phyloP scores from a whole-genome alignment of 2,329 filamentous ascomycete genomes.

The Neofusicoccum sp. region DNA sequence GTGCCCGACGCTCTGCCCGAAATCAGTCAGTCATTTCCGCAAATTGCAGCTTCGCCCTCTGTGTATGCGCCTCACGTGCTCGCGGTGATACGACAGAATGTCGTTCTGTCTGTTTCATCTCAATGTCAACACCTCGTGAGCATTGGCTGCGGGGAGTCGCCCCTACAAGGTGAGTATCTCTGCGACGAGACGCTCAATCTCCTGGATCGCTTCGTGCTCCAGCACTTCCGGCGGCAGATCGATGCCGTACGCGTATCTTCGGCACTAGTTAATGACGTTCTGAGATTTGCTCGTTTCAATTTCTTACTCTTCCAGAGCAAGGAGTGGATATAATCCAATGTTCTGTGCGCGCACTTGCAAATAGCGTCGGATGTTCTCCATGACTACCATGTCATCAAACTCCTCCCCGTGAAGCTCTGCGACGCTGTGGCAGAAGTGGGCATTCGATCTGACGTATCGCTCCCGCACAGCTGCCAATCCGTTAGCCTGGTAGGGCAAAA shows the following conservation, averaged over 20 bases:
- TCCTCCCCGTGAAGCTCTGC: conserved; percentile 19
- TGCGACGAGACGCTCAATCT: conserved; percentile 21
- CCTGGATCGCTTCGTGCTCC: conserved; percentile 19
- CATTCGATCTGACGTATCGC: conserved; percentile 19
- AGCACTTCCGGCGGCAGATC: conserved; percentile 14
- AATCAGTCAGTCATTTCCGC: conserved; percentile 21
- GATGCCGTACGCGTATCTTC: conserved; percentile 20
- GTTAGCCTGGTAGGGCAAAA: not conserved
- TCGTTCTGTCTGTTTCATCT: conserved; percentile 20
- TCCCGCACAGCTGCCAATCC: conserved; percentile 3
- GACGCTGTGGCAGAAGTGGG: conserved; percentile 19
- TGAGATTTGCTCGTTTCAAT: not conserved
- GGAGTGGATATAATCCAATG: conserved; percentile 20
- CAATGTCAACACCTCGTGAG: not conserved
- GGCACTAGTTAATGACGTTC: not conserved
- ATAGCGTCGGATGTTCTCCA: conserved; percentile 21
- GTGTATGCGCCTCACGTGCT: conserved; percentile 15
- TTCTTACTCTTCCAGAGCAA: conserved; percentile 21
- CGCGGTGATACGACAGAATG: conserved; percentile 22
- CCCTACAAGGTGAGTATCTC: conserved; percentile 21
- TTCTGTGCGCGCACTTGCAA: conserved; percentile 22
- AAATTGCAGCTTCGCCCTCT: not conserved
- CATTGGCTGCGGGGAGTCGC: not conserved
- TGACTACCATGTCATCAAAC: conserved; percentile 22
- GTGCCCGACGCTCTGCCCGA: conserved; percentile 21